Conservation (phyloP, 495 filamentous ascomycete species). For the Penicillium fimorum region DNA sequence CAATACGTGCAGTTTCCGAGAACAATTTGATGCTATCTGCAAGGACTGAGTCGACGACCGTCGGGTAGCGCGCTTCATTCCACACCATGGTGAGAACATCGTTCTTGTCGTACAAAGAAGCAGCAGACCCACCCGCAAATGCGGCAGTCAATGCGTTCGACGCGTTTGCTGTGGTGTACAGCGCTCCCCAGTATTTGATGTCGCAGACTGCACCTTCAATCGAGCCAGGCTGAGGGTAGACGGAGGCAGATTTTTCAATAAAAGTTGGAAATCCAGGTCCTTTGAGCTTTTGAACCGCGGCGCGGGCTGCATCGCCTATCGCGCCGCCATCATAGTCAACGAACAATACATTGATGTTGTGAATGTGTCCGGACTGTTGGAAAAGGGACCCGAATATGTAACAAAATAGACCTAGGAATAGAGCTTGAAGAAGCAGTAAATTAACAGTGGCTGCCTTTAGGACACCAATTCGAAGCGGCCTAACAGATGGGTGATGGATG, state of each 20-base stretch:
- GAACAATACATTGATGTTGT: constrained; percentile 45
- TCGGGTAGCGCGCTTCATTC: constrained; percentile 52
- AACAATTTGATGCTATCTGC: constrained; percentile 28
- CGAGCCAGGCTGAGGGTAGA: constrained; percentile 25
- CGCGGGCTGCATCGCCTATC: constrained; percentile 41
- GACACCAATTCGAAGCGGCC: constrained; percentile 20
- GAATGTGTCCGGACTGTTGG: constrained; percentile 35
- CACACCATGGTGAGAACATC: constrained; percentile 46
- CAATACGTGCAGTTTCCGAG: constrained; percentile 33
- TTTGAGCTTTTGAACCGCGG: constrained; percentile 41
- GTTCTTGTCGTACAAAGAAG: constrained; percentile 37
- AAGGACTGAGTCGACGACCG: constrained; percentile 39
- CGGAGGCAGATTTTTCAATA: constrained; percentile 25
- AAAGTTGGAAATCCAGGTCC: constrained; percentile 41
- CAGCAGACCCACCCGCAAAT: constrained; percentile 28
- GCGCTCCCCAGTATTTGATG: constrained; percentile 46
- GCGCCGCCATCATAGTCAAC: constrained; percentile 54
- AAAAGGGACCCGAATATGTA: constrained; percentile 50
- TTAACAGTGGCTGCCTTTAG: constrained; percentile 22
- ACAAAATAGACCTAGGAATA: constrained; percentile 47
- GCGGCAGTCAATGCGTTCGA: constrained; percentile 37
- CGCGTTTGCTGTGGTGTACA: constrained; percentile 40
- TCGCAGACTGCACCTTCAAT: constrained; percentile 41
- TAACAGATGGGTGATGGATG: constrained; percentile 25
- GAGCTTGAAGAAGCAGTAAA: constrained; percentile 25